phyloP scores from a whole-genome alignment of 2,329 filamentous ascomycete species.

The Aspergillus melleus region DNA sequence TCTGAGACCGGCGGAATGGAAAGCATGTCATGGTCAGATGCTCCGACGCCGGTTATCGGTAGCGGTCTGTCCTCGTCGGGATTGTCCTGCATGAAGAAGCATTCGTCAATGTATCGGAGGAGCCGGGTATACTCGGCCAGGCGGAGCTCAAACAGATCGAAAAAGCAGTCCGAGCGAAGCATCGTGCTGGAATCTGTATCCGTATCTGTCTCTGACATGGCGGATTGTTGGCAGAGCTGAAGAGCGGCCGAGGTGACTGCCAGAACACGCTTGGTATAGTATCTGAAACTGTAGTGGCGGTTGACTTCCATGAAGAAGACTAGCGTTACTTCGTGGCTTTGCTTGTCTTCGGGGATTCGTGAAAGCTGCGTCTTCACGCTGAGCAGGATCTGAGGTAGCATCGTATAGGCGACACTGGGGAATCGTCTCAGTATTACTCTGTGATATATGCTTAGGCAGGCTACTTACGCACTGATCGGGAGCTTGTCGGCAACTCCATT shows the following conservation, averaged over 20 bases:
- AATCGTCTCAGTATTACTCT: background rate
- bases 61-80: background rate
- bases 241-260: conserved; percentile 15
- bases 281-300: conserved; percentile 13
- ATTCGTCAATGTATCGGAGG: conserved; percentile 12
- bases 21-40: background rate
- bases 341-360: conserved; percentile 13
- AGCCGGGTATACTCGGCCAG: conserved; percentile 12
- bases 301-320: conserved; percentile 16
- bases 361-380: conserved; percentile 15
- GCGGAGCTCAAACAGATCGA: conserved; percentile 11
- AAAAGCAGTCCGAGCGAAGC: background rate
- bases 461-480: conserved; percentile 16
- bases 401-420: conserved; percentile 11
- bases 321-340: conserved; percentile 14
- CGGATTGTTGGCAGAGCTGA: conserved; percentile 8
- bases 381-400: conserved; percentile 15
- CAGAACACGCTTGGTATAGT: conserved; percentile 11
- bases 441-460: background rate
- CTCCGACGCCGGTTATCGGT: background rate
- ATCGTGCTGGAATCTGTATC: background rate
- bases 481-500: conserved; percentile 16
- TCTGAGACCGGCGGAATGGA: background rate
- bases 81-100: conserved; percentile 6
- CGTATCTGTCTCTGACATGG: background rate